Evolutionary conservation across 495 filamentous ascomycete genomes (phyloP), one percentile per base, ranked within the genome.

Genomic region (Aspergillus asperescens): DNA sequence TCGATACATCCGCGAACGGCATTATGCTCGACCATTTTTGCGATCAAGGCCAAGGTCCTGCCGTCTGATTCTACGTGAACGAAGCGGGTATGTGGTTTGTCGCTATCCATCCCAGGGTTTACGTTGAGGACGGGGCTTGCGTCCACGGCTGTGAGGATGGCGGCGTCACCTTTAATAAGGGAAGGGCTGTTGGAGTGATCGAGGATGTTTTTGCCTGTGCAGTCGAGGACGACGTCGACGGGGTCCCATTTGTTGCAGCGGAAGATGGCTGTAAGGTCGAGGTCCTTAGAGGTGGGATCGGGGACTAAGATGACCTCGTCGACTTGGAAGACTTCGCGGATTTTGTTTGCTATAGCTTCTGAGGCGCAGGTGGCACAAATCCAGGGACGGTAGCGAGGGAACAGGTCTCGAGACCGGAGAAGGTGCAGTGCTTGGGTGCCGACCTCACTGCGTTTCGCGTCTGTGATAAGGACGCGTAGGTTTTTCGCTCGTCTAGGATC

Each of bases 211-310:
- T 60, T 57, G 7, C 70, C 70, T 0, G 60, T 55, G 37, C 71
- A 74, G 29, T 76, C 72, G 19, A 76, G 56, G 7, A 73, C 70
- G 18, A 74, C 51, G 51, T 76, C 70, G 13, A 74, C 70, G 5
- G 71, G 67, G 0, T 54, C 52, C 63, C 64, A 72, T 13, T 57
- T 49, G 10, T 61, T 62, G 8, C 41, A n/a, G 18, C 64, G 64
- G 55, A 75, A 75, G 27, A 58, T 56, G 16, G 39, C 34, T 3
- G 56, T 59, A 22, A 74, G 61, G 55, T 74, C 57, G 37, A 62
- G 66, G 0, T 61, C 47, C 6, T 49, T 25, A 0, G 60, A 52
- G 0, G 65, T 50, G 0, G 65, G 58, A 18, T 63, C 56, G 13
- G 62, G 61, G 12, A 66, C 55, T 8, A 66, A 34, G 16, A 74